phyloP scores from a whole-genome alignment of 192 early-diverging fungal species.

The Blastocladiella britannica region DNA sequence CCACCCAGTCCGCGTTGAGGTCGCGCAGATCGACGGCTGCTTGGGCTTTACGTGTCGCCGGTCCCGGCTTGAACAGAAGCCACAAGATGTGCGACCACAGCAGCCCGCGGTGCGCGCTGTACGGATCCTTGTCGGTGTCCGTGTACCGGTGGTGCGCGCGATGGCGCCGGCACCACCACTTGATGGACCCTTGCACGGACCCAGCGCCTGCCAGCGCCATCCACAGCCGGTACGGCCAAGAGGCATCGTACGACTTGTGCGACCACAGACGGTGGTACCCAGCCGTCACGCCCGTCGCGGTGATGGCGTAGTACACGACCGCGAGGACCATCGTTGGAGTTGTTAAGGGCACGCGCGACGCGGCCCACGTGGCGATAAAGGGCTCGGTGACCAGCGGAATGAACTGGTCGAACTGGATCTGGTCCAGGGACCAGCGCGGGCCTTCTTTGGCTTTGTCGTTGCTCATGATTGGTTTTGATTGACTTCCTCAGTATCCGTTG shows the following conservation, averaged over 20 bases:
- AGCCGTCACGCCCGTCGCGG: constrained; percentile 74
- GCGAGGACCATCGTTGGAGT: constrained; percentile 51
- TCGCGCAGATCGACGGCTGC: constrained; percentile 55
- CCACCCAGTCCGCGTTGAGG: constrained; percentile 46
- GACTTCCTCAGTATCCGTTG: too few species aligned
- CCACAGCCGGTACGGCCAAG: constrained; percentile 33
- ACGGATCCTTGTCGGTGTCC: constrained; percentile 64
- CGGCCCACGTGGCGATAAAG: too few species aligned
- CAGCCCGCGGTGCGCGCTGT: constrained; percentile 55
- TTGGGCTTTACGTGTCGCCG: neutral
- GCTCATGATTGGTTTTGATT: too few species aligned
- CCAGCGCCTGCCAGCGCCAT: constrained; percentile 42
- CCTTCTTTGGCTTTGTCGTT: too few species aligned
- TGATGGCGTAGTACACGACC: constrained; percentile 48
- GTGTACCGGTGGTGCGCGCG: constrained; percentile 77
- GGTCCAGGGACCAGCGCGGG: too few species aligned
- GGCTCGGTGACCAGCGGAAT: too few species aligned
- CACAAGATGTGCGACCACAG: constrained; percentile 69
- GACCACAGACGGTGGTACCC: constrained; percentile 72
- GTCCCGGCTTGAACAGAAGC: constrained; percentile 26
- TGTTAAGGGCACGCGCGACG: constrained; percentile 28
- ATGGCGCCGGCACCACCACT: constrained; percentile 73
- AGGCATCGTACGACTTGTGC: constrained; percentile 53
- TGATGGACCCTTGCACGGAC: constrained; percentile 60
- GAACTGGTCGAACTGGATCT: too few species aligned